Base-by-base conservation (phyloP, 768 basidiomycete species). In the Kwoniella sp. region DNA sequence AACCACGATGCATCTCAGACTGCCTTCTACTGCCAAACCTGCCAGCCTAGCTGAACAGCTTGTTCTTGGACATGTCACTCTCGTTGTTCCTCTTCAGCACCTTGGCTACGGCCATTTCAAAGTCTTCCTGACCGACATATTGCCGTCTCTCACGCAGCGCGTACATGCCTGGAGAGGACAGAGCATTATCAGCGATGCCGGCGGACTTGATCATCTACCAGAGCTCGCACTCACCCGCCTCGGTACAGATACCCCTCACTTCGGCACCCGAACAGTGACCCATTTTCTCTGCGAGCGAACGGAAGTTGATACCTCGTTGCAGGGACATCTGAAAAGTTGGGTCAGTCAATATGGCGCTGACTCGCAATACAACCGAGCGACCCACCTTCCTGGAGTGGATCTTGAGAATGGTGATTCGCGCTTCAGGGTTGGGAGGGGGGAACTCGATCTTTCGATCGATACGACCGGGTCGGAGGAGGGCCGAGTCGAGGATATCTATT, bases 391-490 rank as follows among this genome's bases (percentile, higher is more conserved):
- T 82, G 19, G 89, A 93, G 70, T 98, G 93, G 58, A 96, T 96
- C 36, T 91, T 85, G 27, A 98, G 82, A 73, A 98, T 98, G n/a
- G 88, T 87, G 23, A 96, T 87, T 69, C 92, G 86, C 2, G 92
- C 92, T 72, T 96, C 92, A 0, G 93, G 93, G 2, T 75, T 75
- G 44, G 93, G 93, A 26, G 95, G 93, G 14, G 93, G 93, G 78
- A 99, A 96, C 75, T 99, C 93, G 61, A 99, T 99, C 78, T 96
- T 96, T 34, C 86, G 78, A 75, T 98, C 92, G 62, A 98, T 95
- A 68, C 92, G 89, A 28, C 92, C 92, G 3, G 92, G 90, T 40
- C 92, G 84, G 15, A 96, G 80, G 22, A 98, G 79, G 0, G 93
- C 92, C 46, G 88, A 84, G 73, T 98, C 92, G 57, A 98, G 81